Evolutionary conservation across 768 basidiomycete species (phyloP).

Genomic region (Cystobasidiopsis lactophilus): DNA sequence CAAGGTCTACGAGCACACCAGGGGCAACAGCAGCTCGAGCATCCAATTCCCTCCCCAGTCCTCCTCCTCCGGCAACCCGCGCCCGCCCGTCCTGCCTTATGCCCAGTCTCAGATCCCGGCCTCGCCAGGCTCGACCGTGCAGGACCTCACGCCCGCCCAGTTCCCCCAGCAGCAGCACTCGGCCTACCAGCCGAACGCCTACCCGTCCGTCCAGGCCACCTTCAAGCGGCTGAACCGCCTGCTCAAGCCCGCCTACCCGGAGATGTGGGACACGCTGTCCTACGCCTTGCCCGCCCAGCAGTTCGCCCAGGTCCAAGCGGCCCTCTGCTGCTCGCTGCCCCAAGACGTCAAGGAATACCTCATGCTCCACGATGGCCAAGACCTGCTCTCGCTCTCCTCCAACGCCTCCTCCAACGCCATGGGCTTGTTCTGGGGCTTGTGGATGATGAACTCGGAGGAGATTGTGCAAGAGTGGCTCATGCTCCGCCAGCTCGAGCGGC

Average conservation of each 20-base stretch:
- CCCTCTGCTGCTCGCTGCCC: slow-evolving; percentile 44
- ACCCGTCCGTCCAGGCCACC: slow-evolving; percentile 59
- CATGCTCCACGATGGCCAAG: slow-evolving; percentile 72
- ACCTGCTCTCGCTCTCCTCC: slow-evolving; percentile 65
- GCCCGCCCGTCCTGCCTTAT: too few relatives aligned
- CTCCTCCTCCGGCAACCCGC: too few relatives aligned
- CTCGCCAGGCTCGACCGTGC: too few relatives aligned
- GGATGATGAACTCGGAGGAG: slow-evolving; percentile 74
- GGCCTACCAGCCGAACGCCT: slow-evolving; percentile 21
- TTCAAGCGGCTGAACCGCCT: slow-evolving; percentile 68
- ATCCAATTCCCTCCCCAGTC: too few relatives aligned
- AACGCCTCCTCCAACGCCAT: slow-evolving; percentile 37
- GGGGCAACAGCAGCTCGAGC: too few relatives aligned
- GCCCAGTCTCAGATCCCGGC: too few relatives aligned
- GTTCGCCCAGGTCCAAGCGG: slow-evolving; percentile 56
- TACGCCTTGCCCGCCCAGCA: slow-evolving; percentile 63
- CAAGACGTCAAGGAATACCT: slow-evolving; percentile 77
- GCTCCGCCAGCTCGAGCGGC: slow-evolving; percentile 54
- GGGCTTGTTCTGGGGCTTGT: slow-evolving; percentile 87
- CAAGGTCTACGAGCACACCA: too few relatives aligned
- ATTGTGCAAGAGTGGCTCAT: slow-evolving; percentile 89
- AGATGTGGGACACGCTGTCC: slow-evolving; percentile 85
- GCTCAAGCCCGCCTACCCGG: slow-evolving; percentile 69
- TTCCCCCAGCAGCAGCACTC: too few relatives aligned
- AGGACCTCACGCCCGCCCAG: too few relatives aligned